Evolutionary conservation across 192 early-diverging fungal species (phyloP), one percentile per base, ranked within the genome.

Genomic region (Spizellomyces punctatus): DNA sequence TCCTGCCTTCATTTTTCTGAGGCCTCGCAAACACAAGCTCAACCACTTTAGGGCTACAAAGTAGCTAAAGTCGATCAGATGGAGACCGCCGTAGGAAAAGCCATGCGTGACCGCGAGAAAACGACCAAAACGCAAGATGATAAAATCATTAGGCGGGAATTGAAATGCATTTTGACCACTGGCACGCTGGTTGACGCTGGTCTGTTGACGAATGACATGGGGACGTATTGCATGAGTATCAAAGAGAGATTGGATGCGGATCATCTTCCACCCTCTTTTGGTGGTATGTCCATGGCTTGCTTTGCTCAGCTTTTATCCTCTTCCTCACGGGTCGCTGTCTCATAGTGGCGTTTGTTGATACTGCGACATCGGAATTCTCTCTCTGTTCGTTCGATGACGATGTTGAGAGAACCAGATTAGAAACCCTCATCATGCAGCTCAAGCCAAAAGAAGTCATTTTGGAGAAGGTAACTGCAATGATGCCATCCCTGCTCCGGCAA

Each of bases 31-130:
- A 36, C 27, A 36, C 27, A 36, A 36, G 3, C 27, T 36, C 27
- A 36, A 36, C 27, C 27, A 0, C 27, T 3, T 10, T 89, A 92
- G 74, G 98, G 98, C 19, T 90, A 96, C 82, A 96, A 95, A 71
- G 92, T 99, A 0, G 96, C 96, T 0, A 91, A 89, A 49, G 98
- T 99, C 6, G 96, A 98, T 76, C 98, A 99, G 79, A 92, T 95
- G 87, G 98, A 99, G 78, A 95, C 86, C 4, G 90, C 93, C 6
- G 82, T 99, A 44, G 95, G 93, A 17, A 99, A 99, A 81, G 83
- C 90, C 44, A 95, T 98, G 89, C 86, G 93, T 56, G 94, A 95
- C 72, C 82, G 88, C 49, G 83, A 73, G 60, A 66, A 68, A n/a
- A 73, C 56, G 21, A 66, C 63, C 16, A 4, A 79, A 71, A 49